Evolutionary conservation across 768 basidiomycete genomes (phyloP).

Genomic region (Lactifluus rugatus): DNA sequence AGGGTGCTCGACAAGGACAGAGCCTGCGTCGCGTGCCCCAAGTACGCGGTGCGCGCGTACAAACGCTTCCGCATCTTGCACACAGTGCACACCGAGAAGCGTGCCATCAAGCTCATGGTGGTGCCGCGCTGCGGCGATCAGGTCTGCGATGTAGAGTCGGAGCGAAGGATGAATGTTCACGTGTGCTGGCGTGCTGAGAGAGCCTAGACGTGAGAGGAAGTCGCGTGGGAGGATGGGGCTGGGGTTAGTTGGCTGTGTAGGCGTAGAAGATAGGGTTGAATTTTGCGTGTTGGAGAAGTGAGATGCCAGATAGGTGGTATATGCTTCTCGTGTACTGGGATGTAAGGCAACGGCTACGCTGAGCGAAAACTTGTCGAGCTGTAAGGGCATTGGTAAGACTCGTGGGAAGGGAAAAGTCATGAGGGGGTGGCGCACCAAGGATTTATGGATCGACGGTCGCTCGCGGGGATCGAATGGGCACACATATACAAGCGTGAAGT

Average conservation of each 20-base stretch:
- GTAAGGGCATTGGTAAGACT: neutral
- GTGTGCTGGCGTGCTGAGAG: constrained; percentile 18
- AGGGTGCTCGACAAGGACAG: constrained; percentile 39
- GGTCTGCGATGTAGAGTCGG: constrained; percentile 56
- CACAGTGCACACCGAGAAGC: constrained; percentile 51
- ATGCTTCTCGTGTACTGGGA: constrained; percentile 22
- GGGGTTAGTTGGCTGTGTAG: neutral
- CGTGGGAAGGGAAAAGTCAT: neutral
- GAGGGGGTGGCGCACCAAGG: constrained; percentile 40
- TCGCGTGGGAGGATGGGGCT: constrained; percentile 22
- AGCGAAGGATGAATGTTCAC: constrained; percentile 33
- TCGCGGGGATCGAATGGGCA: constrained; percentile 56
- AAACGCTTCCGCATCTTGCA: constrained; percentile 57
- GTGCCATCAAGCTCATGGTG: constrained; percentile 59
- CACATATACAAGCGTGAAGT: constrained; percentile 65
- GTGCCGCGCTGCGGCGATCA: constrained; percentile 67
- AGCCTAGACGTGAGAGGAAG: constrained; percentile 25
- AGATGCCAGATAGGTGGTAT: constrained; percentile 26
- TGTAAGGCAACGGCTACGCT: constrained; percentile 48
- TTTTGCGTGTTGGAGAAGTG: constrained; percentile 22
- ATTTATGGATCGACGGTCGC: constrained; percentile 54
- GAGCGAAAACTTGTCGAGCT: constrained; percentile 77
- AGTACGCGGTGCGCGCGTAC: constrained; percentile 58
- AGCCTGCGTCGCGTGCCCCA: constrained; percentile 49
- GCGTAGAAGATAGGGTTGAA: constrained; percentile 22